Conservation (phyloP, 78 protist genomes). For the Dictyostelium firmibasis region DNA sequence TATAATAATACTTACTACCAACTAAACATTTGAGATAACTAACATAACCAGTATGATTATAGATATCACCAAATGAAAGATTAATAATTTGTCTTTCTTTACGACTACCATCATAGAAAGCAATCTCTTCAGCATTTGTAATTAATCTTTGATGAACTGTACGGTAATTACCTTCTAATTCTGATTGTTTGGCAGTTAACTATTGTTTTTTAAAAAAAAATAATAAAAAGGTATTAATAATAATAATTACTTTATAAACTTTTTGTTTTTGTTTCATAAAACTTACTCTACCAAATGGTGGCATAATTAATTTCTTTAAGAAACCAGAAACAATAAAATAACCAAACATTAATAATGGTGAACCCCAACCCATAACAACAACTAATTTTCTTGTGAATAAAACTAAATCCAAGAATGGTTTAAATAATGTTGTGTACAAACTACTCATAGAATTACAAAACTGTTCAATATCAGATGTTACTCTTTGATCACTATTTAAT, state of each 20-base stretch:
- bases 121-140: slow-evolving; percentile 81
- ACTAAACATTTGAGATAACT: slow-evolving; percentile 76
- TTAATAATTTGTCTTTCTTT: slow-evolving; percentile 77
- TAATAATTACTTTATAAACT: background rate
- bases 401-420: slow-evolving; percentile 82
- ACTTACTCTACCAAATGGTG: slow-evolving; percentile 75
- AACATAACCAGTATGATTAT: slow-evolving; percentile 70
- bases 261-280: background rate
- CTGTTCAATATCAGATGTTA: slow-evolving; percentile 82
- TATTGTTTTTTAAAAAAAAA: background rate
- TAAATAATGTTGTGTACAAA: slow-evolving; percentile 78
- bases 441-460: slow-evolving; percentile 78
- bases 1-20: slow-evolving; percentile 31
- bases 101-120: slow-evolving; percentile 80
- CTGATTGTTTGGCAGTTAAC: slow-evolving; percentile 80
- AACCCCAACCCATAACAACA: slow-evolving; percentile 79
- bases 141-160: slow-evolving; percentile 83
- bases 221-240: background rate
- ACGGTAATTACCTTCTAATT: slow-evolving; percentile 80
- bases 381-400: slow-evolving; percentile 74
- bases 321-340: slow-evolving; percentile 77
- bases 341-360: slow-evolving; percentile 80
- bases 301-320: slow-evolving; percentile 78
- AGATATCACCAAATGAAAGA: slow-evolving; percentile 71
- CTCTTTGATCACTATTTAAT: slow-evolving; percentile 83